Evolutionary conservation across 208 protist species (phyloP).

Genomic region (Wallacemonas sp.): DNA sequence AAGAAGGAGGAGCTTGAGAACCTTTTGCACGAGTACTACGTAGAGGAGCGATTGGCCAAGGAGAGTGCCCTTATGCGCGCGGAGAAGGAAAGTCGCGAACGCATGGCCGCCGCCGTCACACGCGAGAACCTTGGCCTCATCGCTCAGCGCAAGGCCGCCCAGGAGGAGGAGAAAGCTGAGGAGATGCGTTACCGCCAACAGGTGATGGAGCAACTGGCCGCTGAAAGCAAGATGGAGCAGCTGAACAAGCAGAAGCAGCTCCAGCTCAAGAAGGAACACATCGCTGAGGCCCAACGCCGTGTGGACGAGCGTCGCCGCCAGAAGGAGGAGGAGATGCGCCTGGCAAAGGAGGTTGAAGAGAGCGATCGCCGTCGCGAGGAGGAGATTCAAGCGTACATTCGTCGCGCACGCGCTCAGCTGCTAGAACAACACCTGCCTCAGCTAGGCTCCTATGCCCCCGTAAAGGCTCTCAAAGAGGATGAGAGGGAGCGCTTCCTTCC

Average conservation of each 20-base stretch:
- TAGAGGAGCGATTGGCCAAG: slow-evolving; percentile 84
- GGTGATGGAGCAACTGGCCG: slow-evolving; percentile 77
- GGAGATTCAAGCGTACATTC: slow-evolving; percentile 83
- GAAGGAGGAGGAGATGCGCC: slow-evolving; percentile 76
- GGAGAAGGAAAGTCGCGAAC: slow-evolving; percentile 74
- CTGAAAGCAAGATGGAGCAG: slow-evolving; percentile 81
- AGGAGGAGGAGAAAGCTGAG: slow-evolving; percentile 67
- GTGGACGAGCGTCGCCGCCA: slow-evolving; percentile 72
- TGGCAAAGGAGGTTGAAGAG: slow-evolving; percentile 60
- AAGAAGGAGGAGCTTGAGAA: slow-evolving; percentile 87
- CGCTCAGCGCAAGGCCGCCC: slow-evolving; percentile 48
- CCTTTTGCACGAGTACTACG: slow-evolving; percentile 89
- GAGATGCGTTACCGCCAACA: slow-evolving; percentile 79
- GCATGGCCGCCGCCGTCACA: slow-evolving; percentile 54
- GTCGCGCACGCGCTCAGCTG: slow-evolving; percentile 72
- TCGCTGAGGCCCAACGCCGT: slow-evolving; percentile 67
- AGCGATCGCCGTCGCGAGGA: slow-evolving; percentile 52
- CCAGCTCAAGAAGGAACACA: slow-evolving; percentile 79
- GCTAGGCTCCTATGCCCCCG: slow-evolving; percentile 67
- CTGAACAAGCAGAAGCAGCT: slow-evolving; percentile 67
- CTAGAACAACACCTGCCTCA: slow-evolving; percentile 75
- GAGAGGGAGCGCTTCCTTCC: slow-evolving; percentile 42
- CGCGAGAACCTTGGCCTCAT: slow-evolving; percentile 82
- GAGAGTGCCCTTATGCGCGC: slow-evolving; percentile 58
- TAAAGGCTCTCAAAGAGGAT: slow-evolving; percentile 54